phyloP scores from a whole-genome alignment of 352 stramenopile genomes.

The Plasmopara muralis region DNA sequence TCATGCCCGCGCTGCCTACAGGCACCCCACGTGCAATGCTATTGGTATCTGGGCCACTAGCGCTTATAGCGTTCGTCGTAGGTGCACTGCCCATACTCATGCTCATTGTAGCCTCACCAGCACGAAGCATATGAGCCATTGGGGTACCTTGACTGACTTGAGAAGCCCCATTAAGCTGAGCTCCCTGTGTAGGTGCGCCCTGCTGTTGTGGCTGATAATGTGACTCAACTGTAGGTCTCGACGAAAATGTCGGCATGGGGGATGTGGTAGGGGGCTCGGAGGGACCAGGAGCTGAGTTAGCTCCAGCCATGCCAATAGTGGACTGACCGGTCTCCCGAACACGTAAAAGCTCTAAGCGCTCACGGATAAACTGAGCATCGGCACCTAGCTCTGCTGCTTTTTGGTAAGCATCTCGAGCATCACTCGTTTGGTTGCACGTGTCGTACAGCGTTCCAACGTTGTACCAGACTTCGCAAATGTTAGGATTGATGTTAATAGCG shows the following conservation, averaged over 20 bases:
- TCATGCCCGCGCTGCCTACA: slow-evolving; percentile 44
- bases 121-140: slow-evolving; percentile 51
- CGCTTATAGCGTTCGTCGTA: slow-evolving; percentile 30
- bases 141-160: slow-evolving; percentile 30
- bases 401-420: slow-evolving; percentile 83
- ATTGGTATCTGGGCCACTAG: slow-evolving; percentile 37
- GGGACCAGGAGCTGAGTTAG: slow-evolving; percentile 69
- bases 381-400: slow-evolving; percentile 83
- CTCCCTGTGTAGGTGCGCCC: slow-evolving; percentile 20
- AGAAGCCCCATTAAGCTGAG: slow-evolving; percentile 24
- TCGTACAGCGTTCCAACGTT: slow-evolving; percentile 88
- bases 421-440: slow-evolving; percentile 87
- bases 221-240: slow-evolving; percentile 48
- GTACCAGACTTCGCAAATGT: slow-evolving; percentile 90
- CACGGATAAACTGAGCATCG: slow-evolving; percentile 77
- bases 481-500: slow-evolving; percentile 88
- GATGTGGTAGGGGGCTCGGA: slow-evolving; percentile 79
- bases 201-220: slow-evolving; percentile 46
- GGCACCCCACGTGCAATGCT: slow-evolving; percentile 40
- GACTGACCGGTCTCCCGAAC: slow-evolving; percentile 74
- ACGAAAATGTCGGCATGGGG: slow-evolving; percentile 82
- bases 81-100: slow-evolving; percentile 47
- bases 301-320: slow-evolving; percentile 76
- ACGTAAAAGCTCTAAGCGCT: slow-evolving; percentile 69
- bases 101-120: slow-evolving; percentile 34